Evolutionary conservation across 2,329 filamentous ascomycete species (phyloP).

Genomic region (Pseudogymnoascus sp.): DNA sequence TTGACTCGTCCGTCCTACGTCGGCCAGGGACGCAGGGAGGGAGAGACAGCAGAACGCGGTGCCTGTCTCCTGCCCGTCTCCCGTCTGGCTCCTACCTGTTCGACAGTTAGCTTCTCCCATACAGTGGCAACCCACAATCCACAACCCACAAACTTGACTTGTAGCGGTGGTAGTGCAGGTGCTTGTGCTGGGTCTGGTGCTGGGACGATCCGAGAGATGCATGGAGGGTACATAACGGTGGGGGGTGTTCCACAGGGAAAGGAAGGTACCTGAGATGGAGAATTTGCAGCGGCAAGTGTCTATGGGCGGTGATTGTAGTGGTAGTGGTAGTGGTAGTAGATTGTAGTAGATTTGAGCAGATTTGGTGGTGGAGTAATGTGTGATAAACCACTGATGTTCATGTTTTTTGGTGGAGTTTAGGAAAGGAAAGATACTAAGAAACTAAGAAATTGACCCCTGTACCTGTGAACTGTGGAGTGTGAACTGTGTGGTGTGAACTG

Average conservation of each 20-base stretch:
- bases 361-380: neutral
- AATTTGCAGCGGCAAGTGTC: neutral
- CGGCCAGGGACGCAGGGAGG: too few species aligned
- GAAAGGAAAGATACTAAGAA: neutral
- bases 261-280: neutral
- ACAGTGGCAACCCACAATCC: neutral
- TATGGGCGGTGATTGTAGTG: neutral
- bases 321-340: too few species aligned
- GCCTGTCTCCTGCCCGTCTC: neutral
- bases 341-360: too few species aligned
- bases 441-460: neutral
- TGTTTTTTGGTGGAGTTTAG: neutral
- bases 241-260: neutral
- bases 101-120: neutral
- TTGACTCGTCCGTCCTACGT: too few species aligned
- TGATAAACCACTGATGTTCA: neutral
- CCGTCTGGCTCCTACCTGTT: neutral
- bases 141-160: neutral
- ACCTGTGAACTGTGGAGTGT: neutral
- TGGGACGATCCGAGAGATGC: neutral
- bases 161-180: neutral
- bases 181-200: neutral
- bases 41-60: neutral
- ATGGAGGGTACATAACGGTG: neutral
- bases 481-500: too few species aligned